Base-by-base conservation (phyloP, 1,284 basidiomycete species). In the Coriolopsis trogii region DNA sequence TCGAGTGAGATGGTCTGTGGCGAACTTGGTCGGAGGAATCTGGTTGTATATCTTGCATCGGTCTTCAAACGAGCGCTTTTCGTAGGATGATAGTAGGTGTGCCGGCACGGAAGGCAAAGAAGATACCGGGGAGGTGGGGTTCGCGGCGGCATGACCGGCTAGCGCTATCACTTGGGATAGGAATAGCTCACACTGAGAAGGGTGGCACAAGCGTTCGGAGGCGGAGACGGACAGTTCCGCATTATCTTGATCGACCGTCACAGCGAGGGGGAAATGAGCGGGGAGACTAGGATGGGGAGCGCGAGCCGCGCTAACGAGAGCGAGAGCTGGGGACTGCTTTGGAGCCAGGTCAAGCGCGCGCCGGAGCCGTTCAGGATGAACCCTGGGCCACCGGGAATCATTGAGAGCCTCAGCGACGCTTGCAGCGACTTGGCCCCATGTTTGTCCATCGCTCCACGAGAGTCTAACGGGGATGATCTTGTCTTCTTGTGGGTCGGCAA, bases 1-100 rank as follows among this genome's bases (percentile, higher is more conserved):
- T 25, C 62, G 53, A 28, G 65, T 47, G 23, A 78, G 66, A 51
- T 73, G 73, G 44, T 78, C 74, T 5, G 71, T 70, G n/a, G 68
- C 73, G 29, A 70, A 67, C 40, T 49, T 54, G 36, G 61, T 59
- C 3, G 61, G 60, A 25, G 70, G 64, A 7, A 71, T 54, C 23
- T 68, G 64, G 0, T 55, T 55, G 44, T 71, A 70, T 15, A 51
- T 54, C 7, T 51, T 26, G 15, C 49, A 41, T 18, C 59, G 58
- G 28, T 65, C 59, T 20, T 70, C 61, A n/a, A 61, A 59, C 12
- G 64, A 53, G 3, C 66, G 61, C 41, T 67, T 65, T 31, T 73
- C 67, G 41, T 65, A 65, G 12, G 64, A 49, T 3, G 77, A 78
- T 41, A 70, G 41, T 1, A 78, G 64, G 10, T 67, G 53, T 1